A percentile compares a stretch with the other conserved stretches of the same genome.
These are phyloP conservation scores for Chiua virens DNA, from an alignment of 768 basidiomycete genomes.

Conservation along the genomic window DNA sequence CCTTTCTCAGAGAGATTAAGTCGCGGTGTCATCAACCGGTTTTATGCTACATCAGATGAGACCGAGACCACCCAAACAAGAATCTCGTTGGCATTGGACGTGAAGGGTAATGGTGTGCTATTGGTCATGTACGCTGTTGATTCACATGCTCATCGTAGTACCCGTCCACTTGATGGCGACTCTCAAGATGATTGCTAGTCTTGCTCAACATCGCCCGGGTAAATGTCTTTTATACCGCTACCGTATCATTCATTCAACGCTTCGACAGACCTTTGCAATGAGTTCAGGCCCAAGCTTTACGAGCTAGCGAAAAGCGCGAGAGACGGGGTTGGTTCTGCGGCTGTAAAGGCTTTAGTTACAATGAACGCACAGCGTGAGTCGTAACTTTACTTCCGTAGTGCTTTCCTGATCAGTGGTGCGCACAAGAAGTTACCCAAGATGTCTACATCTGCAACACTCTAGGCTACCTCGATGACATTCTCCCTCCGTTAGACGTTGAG, in stretches of 20 bases:
- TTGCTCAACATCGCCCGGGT: background rate
- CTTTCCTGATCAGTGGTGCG: background rate
- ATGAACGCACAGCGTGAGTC: background rate
- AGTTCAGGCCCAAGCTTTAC: background rate
- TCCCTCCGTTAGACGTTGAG: slow-evolving; percentile 7
- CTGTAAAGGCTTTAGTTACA: slow-evolving; percentile 5
- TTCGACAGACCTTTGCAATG: background rate
- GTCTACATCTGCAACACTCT: slow-evolving; percentile 1
- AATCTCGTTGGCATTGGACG: slow-evolving; percentile 1
- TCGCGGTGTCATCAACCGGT: background rate
- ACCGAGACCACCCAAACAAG: background rate
- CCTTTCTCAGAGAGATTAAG: background rate
- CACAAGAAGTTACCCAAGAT: background rate
- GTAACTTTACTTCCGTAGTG: background rate
- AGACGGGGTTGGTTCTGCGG: background rate
- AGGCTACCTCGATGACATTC: background rate
- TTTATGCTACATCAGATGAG: background rate
- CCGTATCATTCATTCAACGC: background rate
- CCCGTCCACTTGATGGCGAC: background rate
- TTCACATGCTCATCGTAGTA: background rate
- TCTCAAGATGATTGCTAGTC: slow-evolving; percentile 1
- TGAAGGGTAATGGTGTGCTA: background rate
- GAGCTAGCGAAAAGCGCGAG: background rate
- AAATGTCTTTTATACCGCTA: background rate
- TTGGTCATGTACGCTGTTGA: background rate